Conservation (phyloP, 768 basidiomycete species). For the Epithele typhae region DNA sequence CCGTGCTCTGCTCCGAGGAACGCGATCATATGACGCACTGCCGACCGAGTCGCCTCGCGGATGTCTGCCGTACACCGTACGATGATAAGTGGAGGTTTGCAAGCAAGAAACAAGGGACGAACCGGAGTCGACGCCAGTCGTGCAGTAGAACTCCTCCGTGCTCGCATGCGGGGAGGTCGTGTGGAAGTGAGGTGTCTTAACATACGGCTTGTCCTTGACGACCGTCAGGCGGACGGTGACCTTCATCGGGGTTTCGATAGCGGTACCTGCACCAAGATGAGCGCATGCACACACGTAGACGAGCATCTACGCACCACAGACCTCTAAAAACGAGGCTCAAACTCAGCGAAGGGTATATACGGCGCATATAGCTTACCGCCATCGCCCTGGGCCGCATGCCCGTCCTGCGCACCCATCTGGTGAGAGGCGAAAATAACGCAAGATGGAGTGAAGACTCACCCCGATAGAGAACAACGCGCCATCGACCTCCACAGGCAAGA, state of each 20-base stretch:
- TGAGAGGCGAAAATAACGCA: too few relatives aligned
- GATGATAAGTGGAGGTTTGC: neutral
- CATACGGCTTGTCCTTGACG: conserved; percentile 51
- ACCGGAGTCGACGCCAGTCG: conserved; percentile 52
- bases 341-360: neutral
- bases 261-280: conserved; percentile 40
- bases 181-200: conserved; percentile 53
- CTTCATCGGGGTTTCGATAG: conserved; percentile 61
- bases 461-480: conserved; percentile 61
- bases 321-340: conserved; percentile 34
- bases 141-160: conserved; percentile 45
- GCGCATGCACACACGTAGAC: neutral
- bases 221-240: conserved; percentile 52
- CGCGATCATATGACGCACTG: conserved; percentile 55
- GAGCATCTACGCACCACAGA: conserved; percentile 41
- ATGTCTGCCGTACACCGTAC: conserved; percentile 31
- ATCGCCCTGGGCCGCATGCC: conserved; percentile 64
- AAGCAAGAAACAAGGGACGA: conserved; percentile 1
- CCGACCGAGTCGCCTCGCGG: conserved; percentile 49
- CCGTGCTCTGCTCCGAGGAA: conserved; percentile 42
- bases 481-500: conserved; percentile 53
- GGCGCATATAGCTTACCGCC: conserved; percentile 42
- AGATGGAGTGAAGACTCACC: conserved; percentile 32
- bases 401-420: conserved; percentile 37
- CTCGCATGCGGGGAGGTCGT: conserved; percentile 26